Evolutionary conservation across 257 asterid species (phyloP), one percentile per base, ranked within the genome.

Genomic region (Solanum pennellii): DNA sequence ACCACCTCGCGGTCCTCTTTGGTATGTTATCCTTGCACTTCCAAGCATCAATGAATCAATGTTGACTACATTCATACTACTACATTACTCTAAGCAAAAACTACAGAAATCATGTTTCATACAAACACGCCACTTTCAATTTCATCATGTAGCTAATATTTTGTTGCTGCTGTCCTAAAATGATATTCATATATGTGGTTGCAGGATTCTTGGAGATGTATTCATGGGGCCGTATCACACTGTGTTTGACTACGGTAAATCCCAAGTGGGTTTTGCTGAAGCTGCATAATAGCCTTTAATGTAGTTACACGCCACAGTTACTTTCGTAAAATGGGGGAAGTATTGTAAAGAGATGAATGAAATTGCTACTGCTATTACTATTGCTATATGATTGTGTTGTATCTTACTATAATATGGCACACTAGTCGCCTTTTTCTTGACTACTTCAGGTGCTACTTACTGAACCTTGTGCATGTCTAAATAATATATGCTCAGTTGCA

Each of bases 181-280:
- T 21, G 83, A 72, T 73, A 35, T 20, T 29, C 66, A 86, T 23
- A 52, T 35, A 8, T 73, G n/a, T 83, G 5, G 18, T 62, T 90
- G 95, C 91, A 96, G 99, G 99, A 93, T 96, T 91, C 96, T 96
- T 83, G 99, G 99, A 80, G 98, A 96, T 74, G 97, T 96, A 74
- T 96, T 96, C 94, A 96, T 96, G 98, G 98, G 99, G 3, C 95
- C 90, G 5, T 96, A 96, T 88, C 98, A 96, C 93, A 96, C 99
- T 0, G 97, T 96, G 44, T 96, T 96, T 84, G 99, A 96, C 86
- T 95, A 33, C 27, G 99, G 99, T 12, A 94, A 95, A 79, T 98
- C 93, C 59, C 98, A 41, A 68, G 86, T 96, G 62, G 99, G 99
- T n/a, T 96, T 96, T 82, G 98, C 99, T 2, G 94, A 92, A 89